phyloP scores from a whole-genome alignment of 1,284 basidiomycete genomes.

The Cryptococcus sp. region DNA sequence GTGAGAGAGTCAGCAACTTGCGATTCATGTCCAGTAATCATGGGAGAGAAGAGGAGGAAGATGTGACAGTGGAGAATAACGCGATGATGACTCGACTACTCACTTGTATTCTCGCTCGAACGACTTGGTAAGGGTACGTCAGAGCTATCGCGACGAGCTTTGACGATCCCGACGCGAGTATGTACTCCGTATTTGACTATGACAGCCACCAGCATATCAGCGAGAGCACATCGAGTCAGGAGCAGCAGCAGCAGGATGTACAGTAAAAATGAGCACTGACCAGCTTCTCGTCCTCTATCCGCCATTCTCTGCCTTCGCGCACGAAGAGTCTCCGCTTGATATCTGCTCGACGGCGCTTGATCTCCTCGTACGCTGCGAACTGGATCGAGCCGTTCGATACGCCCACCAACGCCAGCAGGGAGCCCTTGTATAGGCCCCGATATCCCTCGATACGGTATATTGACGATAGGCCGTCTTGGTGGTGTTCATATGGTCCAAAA shows the following conservation, averaged over 20 bases:
- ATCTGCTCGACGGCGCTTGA: slow-evolving; percentile 87
- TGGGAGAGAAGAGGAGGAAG: background rate
- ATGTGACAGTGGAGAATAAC: too few species aligned
- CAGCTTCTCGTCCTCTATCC: slow-evolving; percentile 75
- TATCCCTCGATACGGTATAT: slow-evolving; percentile 75
- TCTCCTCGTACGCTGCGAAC: slow-evolving; percentile 94
- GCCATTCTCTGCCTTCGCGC: slow-evolving; percentile 65
- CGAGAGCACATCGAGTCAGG: background rate
- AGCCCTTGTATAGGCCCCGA: slow-evolving; percentile 82
- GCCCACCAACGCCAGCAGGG: slow-evolving; percentile 83
- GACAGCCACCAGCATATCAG: background rate
- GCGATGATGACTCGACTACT: slow-evolving; percentile 26
- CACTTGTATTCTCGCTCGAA: slow-evolving; percentile 91
- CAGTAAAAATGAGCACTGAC: slow-evolving; percentile 58
- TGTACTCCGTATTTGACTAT: slow-evolving; percentile 90
- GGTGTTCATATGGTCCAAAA: background rate
- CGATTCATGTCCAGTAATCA: background rate
- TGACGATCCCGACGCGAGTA: slow-evolving; percentile 85
- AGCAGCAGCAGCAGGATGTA: background rate
- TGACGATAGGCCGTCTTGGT: slow-evolving; percentile 71
- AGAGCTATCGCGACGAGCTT: slow-evolving; percentile 81
- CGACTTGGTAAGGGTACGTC: slow-evolving; percentile 97
- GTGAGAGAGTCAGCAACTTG: background rate
- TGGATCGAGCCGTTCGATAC: slow-evolving; percentile 95
- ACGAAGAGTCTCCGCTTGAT: slow-evolving; percentile 66